phyloP scores from a whole-genome alignment of 768 basidiomycete genomes.

The Termitomyces heimii region DNA sequence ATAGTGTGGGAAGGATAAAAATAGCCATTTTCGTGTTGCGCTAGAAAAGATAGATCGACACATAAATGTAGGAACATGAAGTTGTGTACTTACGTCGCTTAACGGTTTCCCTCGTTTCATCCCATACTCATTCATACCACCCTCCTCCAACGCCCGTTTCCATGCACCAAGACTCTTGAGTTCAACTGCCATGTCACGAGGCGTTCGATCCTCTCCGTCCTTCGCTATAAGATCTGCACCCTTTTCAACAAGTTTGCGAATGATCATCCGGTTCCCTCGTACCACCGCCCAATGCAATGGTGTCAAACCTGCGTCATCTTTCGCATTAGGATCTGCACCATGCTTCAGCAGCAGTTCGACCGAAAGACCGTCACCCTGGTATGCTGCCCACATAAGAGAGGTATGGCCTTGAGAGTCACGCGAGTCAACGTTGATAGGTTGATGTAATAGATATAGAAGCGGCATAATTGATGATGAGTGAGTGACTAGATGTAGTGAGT shows the following conservation, averaged over 20 bases:
- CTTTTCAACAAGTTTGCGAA: conserved; percentile 78
- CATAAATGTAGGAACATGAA: background rate
- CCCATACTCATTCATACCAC: conserved; percentile 76
- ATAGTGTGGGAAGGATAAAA: conserved; percentile 71
- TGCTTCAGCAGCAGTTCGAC: conserved; percentile 88
- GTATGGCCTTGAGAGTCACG: conserved; percentile 92
- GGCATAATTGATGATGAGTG: conserved; percentile 96
- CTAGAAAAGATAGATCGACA: conserved; percentile 26
- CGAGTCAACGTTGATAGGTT: conserved; percentile 89
- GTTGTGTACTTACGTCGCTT: conserved; percentile 46
- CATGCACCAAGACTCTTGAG: conserved; percentile 88
- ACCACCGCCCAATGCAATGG: conserved; percentile 98
- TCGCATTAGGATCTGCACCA: conserved; percentile 71
- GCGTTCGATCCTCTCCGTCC: conserved; percentile 80
- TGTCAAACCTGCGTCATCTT: conserved; percentile 78
- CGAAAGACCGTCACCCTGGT: conserved; percentile 95
- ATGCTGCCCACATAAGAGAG: conserved; percentile 97
- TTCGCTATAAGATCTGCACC: conserved; percentile 79
- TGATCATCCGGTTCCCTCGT: conserved; percentile 84
- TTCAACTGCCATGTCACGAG: conserved; percentile 92
- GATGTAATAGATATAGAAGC: conserved; percentile 84
- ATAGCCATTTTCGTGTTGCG: conserved; percentile 79
- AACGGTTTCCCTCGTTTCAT: conserved; percentile 59
- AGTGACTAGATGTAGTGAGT: conserved; percentile 90
- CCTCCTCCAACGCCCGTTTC: conserved; percentile 85